These are phyloP conservation scores for Schizothecium vesticola DNA, from an alignment of 495 filamentous ascomycete genomes.

Conservation along the genomic window DNA sequence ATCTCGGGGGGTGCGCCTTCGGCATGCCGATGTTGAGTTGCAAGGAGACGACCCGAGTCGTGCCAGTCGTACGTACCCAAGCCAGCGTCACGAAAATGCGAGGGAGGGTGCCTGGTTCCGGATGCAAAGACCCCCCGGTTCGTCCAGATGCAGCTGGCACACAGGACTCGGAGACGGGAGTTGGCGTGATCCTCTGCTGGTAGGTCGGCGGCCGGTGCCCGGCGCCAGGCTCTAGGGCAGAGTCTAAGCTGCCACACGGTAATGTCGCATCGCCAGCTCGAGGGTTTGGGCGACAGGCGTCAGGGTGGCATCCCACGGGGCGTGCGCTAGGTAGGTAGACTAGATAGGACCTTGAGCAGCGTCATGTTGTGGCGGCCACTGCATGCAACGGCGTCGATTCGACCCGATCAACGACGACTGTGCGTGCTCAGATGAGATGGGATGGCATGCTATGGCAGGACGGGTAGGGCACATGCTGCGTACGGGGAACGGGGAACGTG, in stretches of 20 bases:
- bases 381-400: conserved; percentile 6
- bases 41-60: background rate
- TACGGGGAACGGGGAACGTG: background rate
- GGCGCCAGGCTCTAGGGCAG: background rate
- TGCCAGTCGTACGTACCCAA: background rate
- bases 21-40: background rate
- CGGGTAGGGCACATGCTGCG: background rate
- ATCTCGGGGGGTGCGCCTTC: background rate
- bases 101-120: background rate
- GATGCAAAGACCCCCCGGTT: no score
- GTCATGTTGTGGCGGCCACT: background rate
- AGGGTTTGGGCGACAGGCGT: no score
- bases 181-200: no score
- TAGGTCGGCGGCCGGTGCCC: background rate
- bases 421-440: background rate
- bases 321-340: background rate
- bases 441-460: background rate
- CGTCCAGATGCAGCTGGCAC: background rate
- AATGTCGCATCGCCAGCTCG: background rate
- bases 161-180: background rate
- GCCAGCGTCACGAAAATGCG: background rate
- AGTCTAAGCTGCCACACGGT: background rate
- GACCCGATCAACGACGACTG: conserved; percentile 12
- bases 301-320: no score
- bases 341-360: background rate